Conservation (phyloP, 352 stramenopile genomes). For the Ophiocytium majus region DNA sequence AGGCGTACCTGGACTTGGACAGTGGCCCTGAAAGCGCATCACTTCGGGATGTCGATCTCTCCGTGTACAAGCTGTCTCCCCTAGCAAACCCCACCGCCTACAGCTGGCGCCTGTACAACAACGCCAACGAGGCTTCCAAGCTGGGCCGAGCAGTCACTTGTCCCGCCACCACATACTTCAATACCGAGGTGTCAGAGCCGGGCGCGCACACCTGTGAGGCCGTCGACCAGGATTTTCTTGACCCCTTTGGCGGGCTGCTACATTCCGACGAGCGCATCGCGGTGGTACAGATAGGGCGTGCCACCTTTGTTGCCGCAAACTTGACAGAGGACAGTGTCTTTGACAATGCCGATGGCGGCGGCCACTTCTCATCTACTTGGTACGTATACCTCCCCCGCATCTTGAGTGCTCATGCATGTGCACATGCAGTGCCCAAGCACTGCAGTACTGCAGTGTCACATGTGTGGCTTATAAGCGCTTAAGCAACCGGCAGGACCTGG, state of each 20-base stretch:
- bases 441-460: no score
- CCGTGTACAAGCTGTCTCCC: background rate
- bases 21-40: background rate
- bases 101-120: background rate
- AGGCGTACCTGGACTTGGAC: background rate
- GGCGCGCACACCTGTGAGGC: background rate
- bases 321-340: background rate
- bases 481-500: no score
- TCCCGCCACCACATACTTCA: background rate
- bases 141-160: background rate
- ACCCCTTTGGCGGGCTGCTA: background rate
- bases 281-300: background rate
- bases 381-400: no score
- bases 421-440: no score
- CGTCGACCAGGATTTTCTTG: background rate
- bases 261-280: no score
- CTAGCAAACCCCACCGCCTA: background rate
- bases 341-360: background rate
- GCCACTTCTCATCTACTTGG: background rate
- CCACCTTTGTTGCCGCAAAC: background rate
- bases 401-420: no score
- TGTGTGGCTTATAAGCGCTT: no score
- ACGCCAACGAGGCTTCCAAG: background rate
- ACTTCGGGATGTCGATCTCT: background rate
- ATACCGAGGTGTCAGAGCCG: background rate